A percentile compares a stretch with the other conserved stretches of the same genome.
Conservation (phyloP, 148 eudicot species). For the Vaccinium vitisidaea region DNA sequence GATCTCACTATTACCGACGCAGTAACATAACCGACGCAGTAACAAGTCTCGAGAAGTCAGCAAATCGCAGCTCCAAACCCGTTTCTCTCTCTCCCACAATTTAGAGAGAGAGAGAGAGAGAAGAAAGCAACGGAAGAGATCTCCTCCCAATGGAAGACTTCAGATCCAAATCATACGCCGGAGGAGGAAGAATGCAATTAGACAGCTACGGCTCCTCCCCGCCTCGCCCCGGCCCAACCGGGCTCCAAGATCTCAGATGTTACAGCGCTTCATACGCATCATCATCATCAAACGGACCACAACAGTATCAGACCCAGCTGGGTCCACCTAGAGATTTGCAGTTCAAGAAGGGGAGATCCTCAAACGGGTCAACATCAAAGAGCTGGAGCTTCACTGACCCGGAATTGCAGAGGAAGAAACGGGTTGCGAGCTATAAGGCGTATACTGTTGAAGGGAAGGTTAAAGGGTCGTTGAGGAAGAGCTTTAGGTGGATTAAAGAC, state of each 20-base stretch:
- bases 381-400: constrained; percentile 69
- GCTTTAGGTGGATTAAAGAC: constrained; percentile 71
- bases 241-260: constrained; percentile 47
- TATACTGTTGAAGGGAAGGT: constrained; percentile 70
- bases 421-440: constrained; percentile 74
- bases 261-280: constrained; percentile 63
- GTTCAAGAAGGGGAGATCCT: constrained; percentile 53
- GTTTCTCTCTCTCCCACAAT: not conserved
- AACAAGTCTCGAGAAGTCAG: not conserved
- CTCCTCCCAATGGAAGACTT: constrained; percentile 43
- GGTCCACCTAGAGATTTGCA: constrained; percentile 33
- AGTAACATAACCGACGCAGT: not conserved
- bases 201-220: constrained; percentile 27
- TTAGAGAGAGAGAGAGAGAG: not conserved
- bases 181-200: constrained; percentile 40
- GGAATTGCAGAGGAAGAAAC: constrained; percentile 70
- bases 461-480: constrained; percentile 60
- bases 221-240: constrained; percentile 17
- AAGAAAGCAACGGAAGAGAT: not conserved
- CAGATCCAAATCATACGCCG: constrained; percentile 58
- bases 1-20: no score
- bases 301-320: constrained; percentile 19
- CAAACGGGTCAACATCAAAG: constrained; percentile 43
- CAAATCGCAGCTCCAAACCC: not conserved
- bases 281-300: constrained; percentile 21